Evolutionary conservation across 495 filamentous ascomycete genomes (phyloP), one percentile per base, ranked within the genome.

Genomic region (Xylaria palmicola): DNA sequence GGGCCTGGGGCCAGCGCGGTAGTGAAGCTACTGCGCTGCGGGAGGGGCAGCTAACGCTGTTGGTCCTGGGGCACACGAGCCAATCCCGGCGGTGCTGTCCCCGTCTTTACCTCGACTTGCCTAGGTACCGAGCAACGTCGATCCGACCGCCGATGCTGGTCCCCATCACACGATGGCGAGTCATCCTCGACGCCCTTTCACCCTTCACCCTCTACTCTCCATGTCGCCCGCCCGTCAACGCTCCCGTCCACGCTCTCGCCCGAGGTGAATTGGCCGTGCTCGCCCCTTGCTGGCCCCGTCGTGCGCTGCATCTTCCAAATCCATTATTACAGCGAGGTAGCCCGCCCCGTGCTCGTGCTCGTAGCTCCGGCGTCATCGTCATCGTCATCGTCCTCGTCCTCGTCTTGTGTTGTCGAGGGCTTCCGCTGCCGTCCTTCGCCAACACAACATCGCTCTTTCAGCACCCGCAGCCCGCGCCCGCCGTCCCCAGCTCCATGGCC

Each of bases 81-180:
- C 51, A 55, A 41, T 55, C 34, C 51, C 51, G 51, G 51, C 20
- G 27, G 47, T 7, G 26, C 47, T 29, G 48, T 32, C 37, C 37
- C 37, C 6, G 19, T 19, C 36, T 44, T 39, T 53, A 29, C 50
- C 50, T 53, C 50, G 50, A 53, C 19, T 53, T 32, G 3, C 34
- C 1, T 54, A 54, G 20, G 22, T 56, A 44, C 53, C 53, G 53
- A 56, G 26, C 37, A 43, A 32, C n/a, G 44, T 49, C 55, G 37
- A 49, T 30, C 44, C 53, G 24, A 30, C 53, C 37, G 39, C 39
- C 39, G 27, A 22, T 26, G 20, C 54, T 58, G 26, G 55, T 43
- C 43, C 30, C 55, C 44, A 43, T 58, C 44, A 58, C 55, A 49
- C 55, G 55, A 58, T 49, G 30, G 20, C 53, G 53, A 56, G 53